Evolutionary conservation across 352 stramenopile genomes (phyloP).

Genomic region (Phytophthora kernoviae): DNA sequence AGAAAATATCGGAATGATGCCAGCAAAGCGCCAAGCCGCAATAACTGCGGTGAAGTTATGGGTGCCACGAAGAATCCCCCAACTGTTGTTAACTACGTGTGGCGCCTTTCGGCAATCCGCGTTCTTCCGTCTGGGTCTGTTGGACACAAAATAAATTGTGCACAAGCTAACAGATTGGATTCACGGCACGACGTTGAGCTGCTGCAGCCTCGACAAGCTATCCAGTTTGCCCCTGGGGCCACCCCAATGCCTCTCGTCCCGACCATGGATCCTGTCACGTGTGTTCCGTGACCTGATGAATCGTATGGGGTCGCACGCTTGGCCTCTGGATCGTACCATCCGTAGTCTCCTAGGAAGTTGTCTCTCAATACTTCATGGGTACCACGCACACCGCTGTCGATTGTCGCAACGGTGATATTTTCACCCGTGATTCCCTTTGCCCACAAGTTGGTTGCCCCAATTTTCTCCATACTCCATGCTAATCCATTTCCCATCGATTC

Average conservation of each 20-base stretch:
- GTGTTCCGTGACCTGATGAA: slow-evolving; percentile 33
- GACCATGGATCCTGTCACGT: slow-evolving; percentile 28
- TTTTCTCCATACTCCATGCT: slow-evolving; percentile 39
- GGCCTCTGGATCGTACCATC: slow-evolving; percentile 45
- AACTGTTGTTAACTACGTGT: slow-evolving; percentile 61
- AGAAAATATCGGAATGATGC: slow-evolving; percentile 52
- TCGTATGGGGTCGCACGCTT: slow-evolving; percentile 27
- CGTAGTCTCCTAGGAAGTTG: slow-evolving; percentile 26
- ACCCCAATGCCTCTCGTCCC: slow-evolving; percentile 30
- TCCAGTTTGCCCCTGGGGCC: slow-evolving; percentile 30
- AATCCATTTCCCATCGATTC: slow-evolving; percentile 12
- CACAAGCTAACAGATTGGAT: slow-evolving; percentile 47
- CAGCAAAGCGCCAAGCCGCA: slow-evolving; percentile 42
- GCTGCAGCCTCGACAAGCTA: slow-evolving; percentile 31
- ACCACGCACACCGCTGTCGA: slow-evolving; percentile 43
- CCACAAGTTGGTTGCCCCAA: slow-evolving; percentile 45
- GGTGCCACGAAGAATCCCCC: slow-evolving; percentile 27
- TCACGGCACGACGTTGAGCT: slow-evolving; percentile 27
- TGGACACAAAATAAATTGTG: slow-evolving; percentile 60
- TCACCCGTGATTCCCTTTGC: slow-evolving; percentile 25
- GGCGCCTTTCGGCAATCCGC: slow-evolving; percentile 49
- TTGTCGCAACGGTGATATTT: slow-evolving; percentile 41
- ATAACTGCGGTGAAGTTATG: slow-evolving; percentile 36
- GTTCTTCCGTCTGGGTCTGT: slow-evolving; percentile 39
- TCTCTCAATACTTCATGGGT: slow-evolving; percentile 38